Evolutionary conservation across 768 basidiomycete genomes (phyloP), one percentile per base, ranked within the genome.

Genomic region (Mycena leptocephala): DNA sequence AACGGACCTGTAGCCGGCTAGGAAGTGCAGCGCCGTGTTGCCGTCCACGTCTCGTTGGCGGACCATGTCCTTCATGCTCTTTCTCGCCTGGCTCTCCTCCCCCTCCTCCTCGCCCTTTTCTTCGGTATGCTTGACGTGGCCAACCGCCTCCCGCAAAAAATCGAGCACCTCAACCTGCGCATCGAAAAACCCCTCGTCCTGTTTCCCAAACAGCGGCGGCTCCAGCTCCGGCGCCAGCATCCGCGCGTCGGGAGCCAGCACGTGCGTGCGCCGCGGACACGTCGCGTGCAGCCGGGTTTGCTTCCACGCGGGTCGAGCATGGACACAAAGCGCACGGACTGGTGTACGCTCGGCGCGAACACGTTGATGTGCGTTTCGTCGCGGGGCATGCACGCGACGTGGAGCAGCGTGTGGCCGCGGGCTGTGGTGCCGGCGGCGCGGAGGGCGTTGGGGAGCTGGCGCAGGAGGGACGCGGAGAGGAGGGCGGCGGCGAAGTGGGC

Each of bases 11-110:
- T 68, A 56, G 66, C 51, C 66, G 2, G 66, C 66, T 14, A 68
- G 51, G 53, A 68, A 68, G 66, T 68, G 66, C 66, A 56, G 66
- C 53, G 66, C 66, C 66, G 66, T 68, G 53, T 68, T 68, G 24
- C 35, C 53, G 53, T 68, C 66, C n/a, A 32, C 66, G 66, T 68
- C 66, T 20, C 24, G 10, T 30, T 68, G 66, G 48, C 66, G 48
- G 9, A 68, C 53, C 51, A 53, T 5, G 35, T 68, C 53, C 53
- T 68, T 68, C 53, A 68, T 68, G 14, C 35, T 30, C 30, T 26
- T 48, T n/a, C 46, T 48, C 20, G 11, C 10, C 24, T 8, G 48
- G 48, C n/a, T 51, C 48, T 51, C n/a, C 48, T 51, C 48, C n/a
- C n/a, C n/a, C 8, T 4, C 8, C 24, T 51, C 24, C 48, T 51